These are phyloP conservation scores for Durusdinium trenchii DNA, from an alignment of 73 alveolate genomes.

Conservation along the genomic window DNA sequence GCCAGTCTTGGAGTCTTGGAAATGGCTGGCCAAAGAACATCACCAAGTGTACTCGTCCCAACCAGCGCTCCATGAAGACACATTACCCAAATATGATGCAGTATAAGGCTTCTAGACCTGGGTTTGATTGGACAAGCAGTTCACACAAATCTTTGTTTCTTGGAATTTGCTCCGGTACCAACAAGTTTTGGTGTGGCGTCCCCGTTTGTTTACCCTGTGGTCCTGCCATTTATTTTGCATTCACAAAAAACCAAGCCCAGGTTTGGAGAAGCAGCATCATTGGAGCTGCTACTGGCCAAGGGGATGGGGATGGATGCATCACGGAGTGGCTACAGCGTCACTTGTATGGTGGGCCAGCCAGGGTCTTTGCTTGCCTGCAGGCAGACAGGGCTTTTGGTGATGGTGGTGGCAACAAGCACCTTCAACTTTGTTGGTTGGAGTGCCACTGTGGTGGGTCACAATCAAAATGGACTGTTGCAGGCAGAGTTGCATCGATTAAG, in stretches of 20 bases:
- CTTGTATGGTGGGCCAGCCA: not conserved
- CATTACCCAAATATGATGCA: not conserved
- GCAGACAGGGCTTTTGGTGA: not conserved
- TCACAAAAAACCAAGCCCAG: too few species aligned
- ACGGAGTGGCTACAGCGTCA: not conserved
- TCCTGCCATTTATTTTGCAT: not conserved
- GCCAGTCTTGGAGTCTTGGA: not conserved
- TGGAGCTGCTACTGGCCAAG: not conserved
- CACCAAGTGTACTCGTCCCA: not conserved
- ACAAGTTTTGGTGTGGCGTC: not conserved
- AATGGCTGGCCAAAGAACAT: not conserved
- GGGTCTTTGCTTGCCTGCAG: not conserved
- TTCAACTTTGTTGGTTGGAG: not conserved
- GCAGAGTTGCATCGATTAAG: not conserved
- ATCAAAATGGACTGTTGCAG: not conserved
- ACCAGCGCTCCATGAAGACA: not conserved
- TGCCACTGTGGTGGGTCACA: not conserved
- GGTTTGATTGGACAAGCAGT: not conserved
- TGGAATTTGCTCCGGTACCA: not conserved
- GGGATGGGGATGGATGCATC: not conserved
- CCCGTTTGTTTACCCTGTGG: not conserved
- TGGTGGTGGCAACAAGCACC: not conserved
- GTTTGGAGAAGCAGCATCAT: not conserved
- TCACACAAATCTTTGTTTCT: not conserved
- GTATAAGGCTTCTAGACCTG: not conserved